Evolutionary conservation across 441 rosid genomes (phyloP).

Genomic region (Erodium texanum): DNA sequence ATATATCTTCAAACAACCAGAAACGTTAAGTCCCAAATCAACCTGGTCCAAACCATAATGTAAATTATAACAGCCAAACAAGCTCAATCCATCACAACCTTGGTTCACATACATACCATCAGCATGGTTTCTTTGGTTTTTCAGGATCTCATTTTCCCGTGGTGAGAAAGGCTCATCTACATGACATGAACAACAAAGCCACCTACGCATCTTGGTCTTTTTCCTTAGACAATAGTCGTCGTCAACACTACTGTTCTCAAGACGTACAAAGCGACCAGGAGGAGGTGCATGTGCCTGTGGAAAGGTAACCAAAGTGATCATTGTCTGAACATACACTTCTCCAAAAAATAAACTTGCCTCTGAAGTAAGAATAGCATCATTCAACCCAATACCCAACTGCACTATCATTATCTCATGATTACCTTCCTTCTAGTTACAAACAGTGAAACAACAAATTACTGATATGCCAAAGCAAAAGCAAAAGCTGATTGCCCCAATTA

Average conservation of each 20-base stretch:
- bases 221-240: conserved; percentile 43
- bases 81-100: not conserved
- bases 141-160: conserved; percentile 40
- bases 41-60: not conserved
- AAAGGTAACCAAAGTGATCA: not conserved
- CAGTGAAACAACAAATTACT: not conserved
- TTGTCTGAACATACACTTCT: not conserved
- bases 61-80: not conserved
- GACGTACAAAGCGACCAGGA: conserved; percentile 37
- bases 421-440: not conserved
- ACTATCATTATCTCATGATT: not conserved
- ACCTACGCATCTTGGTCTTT: conserved; percentile 75
- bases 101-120: conserved; percentile 36
- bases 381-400: not conserved
- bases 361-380: not conserved
- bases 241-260: conserved; percentile 35
- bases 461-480: not conserved
- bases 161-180: conserved; percentile 56
- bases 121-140: conserved; percentile 12
- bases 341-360: not conserved
- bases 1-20: too few relatives aligned
- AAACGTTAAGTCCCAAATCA: not conserved
- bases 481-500: not conserved
- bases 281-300: conserved; percentile 52
- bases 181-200: conserved; percentile 80